Conservation (phyloP, 306 rosid species). For the Notholithocarpus densiflorus region DNA sequence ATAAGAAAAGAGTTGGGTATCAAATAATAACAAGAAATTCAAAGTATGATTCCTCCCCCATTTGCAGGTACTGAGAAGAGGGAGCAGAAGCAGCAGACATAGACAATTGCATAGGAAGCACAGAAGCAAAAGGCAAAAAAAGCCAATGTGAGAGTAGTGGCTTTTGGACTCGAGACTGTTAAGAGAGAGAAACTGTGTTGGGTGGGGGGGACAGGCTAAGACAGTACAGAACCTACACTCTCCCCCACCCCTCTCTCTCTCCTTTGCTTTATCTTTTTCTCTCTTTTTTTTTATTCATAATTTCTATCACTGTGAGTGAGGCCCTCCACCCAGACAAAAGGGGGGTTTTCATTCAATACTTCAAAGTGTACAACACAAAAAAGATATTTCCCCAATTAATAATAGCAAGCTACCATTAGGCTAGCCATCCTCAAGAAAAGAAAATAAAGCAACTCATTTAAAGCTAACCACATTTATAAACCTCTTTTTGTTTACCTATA, state of each 20-base stretch:
- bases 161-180: constrained; percentile 52
- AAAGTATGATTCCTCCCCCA: constrained; percentile 77
- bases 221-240: constrained; percentile 77
- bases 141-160: constrained; percentile 53
- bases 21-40: constrained; percentile 81
- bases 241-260: constrained; percentile 58
- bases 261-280: constrained; percentile 43
- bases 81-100: constrained; percentile 73
- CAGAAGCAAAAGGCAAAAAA: constrained; percentile 74
- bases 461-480: too few relatives aligned
- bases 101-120: constrained; percentile 77
- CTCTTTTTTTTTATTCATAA: constrained; percentile 36
- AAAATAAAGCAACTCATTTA: not conserved
- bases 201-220: constrained; percentile 88
- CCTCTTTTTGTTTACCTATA: too few relatives aligned
- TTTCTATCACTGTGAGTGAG: constrained; percentile 47
- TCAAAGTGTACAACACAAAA: not conserved
- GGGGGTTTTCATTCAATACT: constrained; percentile 33
- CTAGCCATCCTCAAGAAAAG: not conserved
- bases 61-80: constrained; percentile 78
- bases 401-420: not conserved
- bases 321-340: constrained; percentile 78
- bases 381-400: not conserved
- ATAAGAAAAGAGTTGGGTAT: constrained; percentile 17
- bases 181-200: constrained; percentile 47